phyloP scores from a whole-genome alignment of 768 basidiomycete species.

The Kwoniella pini region DNA sequence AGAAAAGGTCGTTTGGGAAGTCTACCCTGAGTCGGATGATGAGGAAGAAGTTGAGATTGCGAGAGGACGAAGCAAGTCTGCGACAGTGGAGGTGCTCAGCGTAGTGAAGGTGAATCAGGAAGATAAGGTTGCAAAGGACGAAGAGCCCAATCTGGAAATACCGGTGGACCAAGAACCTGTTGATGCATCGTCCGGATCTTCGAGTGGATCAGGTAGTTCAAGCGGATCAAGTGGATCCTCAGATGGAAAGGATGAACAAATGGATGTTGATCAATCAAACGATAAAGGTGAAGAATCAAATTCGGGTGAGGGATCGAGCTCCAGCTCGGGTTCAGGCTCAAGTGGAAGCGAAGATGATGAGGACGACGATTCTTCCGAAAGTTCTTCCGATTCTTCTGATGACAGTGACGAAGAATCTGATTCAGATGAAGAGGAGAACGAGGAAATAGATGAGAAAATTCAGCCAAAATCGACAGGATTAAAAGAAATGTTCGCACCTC shows the following conservation, averaged over 20 bases:
- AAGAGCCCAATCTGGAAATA: background rate
- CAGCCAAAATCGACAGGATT: conserved; percentile 10
- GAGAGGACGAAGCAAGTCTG: conserved; percentile 5
- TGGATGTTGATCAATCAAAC: conserved; percentile 23
- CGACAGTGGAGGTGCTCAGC: background rate
- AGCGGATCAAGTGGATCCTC: conserved; percentile 12
- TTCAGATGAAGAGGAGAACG: conserved; percentile 8
- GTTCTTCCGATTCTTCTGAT: conserved; percentile 11
- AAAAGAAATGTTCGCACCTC: conserved; percentile 29
- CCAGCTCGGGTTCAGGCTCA: conserved; percentile 15
- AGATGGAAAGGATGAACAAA: conserved; percentile 2
- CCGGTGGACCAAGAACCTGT: background rate
- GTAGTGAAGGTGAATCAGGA: background rate
- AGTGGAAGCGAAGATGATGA: conserved; percentile 13
- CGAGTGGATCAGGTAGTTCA: conserved; percentile 3
- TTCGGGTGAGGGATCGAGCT: background rate
- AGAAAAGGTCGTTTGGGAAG: conserved; percentile 13
- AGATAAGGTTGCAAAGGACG: background rate
- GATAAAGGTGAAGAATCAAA: conserved; percentile 14
- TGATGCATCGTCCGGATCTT: background rate
- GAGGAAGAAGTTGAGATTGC: conserved; percentile 18
- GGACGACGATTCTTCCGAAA: conserved; percentile 7
- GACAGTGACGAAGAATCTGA: conserved; percentile 12
- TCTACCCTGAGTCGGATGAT: conserved; percentile 13
- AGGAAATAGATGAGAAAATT: background rate